A percentile compares a stretch with the other conserved stretches of the same genome.
Evolutionary conservation across 768 basidiomycete genomes (phyloP).

Genomic region (Tulasnella sp.): DNA sequence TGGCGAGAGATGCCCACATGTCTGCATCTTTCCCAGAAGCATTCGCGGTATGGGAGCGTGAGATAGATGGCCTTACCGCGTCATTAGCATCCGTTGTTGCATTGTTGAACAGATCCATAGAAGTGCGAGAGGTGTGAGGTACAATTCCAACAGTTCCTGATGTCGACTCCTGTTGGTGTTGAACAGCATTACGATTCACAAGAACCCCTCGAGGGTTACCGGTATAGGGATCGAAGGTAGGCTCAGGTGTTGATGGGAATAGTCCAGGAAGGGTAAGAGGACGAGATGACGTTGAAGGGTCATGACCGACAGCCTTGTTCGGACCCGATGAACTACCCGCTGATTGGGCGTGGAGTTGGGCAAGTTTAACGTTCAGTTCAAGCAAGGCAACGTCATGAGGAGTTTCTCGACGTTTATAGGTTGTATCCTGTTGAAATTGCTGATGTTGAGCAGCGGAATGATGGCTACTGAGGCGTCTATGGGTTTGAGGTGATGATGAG

Average conservation of each 20-base stretch:
- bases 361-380: slow-evolving; percentile 1
- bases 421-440: too few relatives aligned
- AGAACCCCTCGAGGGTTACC: background rate
- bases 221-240: slow-evolving; percentile 9
- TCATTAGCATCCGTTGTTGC: background rate
- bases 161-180: background rate
- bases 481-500: too few relatives aligned
- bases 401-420: slow-evolving; percentile 7
- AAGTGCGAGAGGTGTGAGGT: background rate
- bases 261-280: background rate
- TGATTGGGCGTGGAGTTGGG: too few relatives aligned
- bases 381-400: slow-evolving; percentile 1
- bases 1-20: background rate
- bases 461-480: too few relatives aligned
- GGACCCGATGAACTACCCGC: too few relatives aligned
- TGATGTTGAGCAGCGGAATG: too few relatives aligned
- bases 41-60: background rate
- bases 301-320: too few relatives aligned
- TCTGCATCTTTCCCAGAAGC: background rate
- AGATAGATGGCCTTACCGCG: background rate
- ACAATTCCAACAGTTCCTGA: background rate
- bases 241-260: background rate
- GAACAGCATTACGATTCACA: background rate
- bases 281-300: too few relatives aligned
- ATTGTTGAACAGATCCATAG: background rate